Conservation (phyloP, 148 eudicot genomes). For the Camellia lanceoleosa region DNA sequence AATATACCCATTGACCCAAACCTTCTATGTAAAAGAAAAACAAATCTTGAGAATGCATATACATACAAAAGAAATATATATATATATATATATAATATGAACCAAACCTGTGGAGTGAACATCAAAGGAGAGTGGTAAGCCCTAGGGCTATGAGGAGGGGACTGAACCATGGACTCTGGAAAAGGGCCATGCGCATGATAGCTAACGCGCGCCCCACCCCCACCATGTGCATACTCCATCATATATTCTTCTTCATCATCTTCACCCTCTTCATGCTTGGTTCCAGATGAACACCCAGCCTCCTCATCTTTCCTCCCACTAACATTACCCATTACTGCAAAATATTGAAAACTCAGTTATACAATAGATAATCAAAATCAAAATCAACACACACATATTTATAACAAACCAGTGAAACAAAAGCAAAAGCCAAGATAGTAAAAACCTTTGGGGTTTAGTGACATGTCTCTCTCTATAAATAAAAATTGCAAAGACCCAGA, state of each 20-base stretch:
- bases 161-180: constrained; percentile 36
- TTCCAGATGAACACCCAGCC: constrained; percentile 22
- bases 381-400: not conserved
- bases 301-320: constrained; percentile 49
- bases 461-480: not conserved
- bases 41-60: constrained; percentile 2
- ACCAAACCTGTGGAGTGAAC: constrained; percentile 49
- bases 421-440: constrained; percentile 1
- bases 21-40: not conserved
- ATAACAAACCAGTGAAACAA: constrained; percentile 4
- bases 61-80: not conserved
- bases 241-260: constrained; percentile 22
- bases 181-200: constrained; percentile 20
- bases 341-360: constrained; percentile 6
- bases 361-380: not conserved
- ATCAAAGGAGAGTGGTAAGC: constrained; percentile 42
- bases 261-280: constrained; percentile 26
- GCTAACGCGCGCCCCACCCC: constrained; percentile 18
- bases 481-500: constrained; percentile 9
- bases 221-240: constrained; percentile 23
- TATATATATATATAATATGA: no score
- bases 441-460: constrained; percentile 2
- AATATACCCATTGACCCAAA: not conserved
- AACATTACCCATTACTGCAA: constrained; percentile 61
- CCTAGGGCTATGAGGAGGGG: constrained; percentile 42